A percentile compares a stretch with the other conserved stretches of the same genome.
Evolutionary conservation across 2,329 filamentous ascomycete genomes (phyloP).

Genomic region (Trichophyton schoenleinii): DNA sequence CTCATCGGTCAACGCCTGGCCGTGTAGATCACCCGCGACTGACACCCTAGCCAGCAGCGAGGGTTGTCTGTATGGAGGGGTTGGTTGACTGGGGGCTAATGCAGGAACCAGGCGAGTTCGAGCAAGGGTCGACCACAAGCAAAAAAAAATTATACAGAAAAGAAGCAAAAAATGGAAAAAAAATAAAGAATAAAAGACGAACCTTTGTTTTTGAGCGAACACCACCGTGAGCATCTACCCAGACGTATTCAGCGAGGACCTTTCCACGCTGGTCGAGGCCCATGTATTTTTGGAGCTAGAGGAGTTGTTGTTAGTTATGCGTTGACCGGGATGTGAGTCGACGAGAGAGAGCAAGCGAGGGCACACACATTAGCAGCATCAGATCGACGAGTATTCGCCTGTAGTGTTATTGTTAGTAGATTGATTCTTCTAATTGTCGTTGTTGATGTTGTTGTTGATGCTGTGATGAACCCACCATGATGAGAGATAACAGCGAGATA

Average conservation of each 20-base stretch:
- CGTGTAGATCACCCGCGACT: background rate
- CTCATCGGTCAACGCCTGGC: background rate
- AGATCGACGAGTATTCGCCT: conserved; percentile 23
- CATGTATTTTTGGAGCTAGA: conserved; percentile 82
- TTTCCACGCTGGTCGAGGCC: conserved; percentile 76
- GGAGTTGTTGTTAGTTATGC: conserved; percentile 11
- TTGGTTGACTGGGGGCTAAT: conserved; percentile 3
- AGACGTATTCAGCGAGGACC: conserved; percentile 92
- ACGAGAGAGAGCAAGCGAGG: background rate
- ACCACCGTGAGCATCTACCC: conserved; percentile 75
- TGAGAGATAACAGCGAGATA: background rate
- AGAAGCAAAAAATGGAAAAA: conserved; percentile 30
- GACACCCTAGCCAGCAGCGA: too few species aligned
- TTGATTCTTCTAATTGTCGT: background rate
- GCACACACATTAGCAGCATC: conserved; percentile 31
- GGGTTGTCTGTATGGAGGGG: background rate
- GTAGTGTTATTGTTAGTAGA: background rate
- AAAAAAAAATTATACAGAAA: background rate
- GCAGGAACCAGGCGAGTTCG: background rate
- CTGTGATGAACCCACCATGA: background rate
- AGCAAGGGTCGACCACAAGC: conserved; percentile 7
- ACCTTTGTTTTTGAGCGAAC: conserved; percentile 94
- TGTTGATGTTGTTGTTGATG: too few species aligned
- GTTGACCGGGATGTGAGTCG: background rate
- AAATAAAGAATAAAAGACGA: conserved; percentile 17